Conservation (phyloP, 768 basidiomycete species). For the Gyrodon lividus region DNA sequence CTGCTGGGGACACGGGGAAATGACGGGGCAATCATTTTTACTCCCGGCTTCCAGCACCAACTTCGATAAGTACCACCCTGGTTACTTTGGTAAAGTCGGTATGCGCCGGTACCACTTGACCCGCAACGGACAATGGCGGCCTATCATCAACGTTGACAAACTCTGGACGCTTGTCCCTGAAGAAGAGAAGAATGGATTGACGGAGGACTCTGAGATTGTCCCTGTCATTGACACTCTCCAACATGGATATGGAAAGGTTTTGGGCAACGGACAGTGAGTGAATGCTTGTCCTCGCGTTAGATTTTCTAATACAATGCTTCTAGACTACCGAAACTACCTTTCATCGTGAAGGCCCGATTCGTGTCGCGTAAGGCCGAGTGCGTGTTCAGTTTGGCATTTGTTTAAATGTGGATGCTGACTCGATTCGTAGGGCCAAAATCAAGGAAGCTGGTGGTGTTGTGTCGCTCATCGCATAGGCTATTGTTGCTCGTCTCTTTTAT, state of each 20-base stretch:
- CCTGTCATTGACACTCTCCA: constrained; percentile 90
- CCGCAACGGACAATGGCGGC: constrained; percentile 87
- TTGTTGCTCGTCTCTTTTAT: constrained; percentile 9
- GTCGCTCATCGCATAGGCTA: constrained; percentile 78
- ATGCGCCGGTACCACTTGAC: constrained; percentile 98
- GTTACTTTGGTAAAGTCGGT: constrained; percentile 99
- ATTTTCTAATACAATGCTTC: background rate
- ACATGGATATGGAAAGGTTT: constrained; percentile 87
- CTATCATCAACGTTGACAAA: constrained; percentile 98
- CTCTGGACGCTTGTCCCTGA: constrained; percentile 88
- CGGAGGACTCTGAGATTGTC: constrained; percentile 74
- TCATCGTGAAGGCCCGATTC: constrained; percentile 98
- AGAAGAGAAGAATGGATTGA: constrained; percentile 78
- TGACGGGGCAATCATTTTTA: background rate
- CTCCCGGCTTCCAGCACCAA: constrained; percentile 64
- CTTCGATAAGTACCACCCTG: constrained; percentile 99
- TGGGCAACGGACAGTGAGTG: constrained; percentile 90
- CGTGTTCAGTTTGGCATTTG: constrained; percentile 22
- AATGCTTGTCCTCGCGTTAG: background rate
- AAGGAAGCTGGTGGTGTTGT: constrained; percentile 95
- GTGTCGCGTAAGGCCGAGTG: constrained; percentile 87
- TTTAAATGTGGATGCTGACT: constrained; percentile 19
- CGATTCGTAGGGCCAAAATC: constrained; percentile 61
- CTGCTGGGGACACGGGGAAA: background rate
- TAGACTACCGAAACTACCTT: constrained; percentile 85